These are phyloP conservation scores for Phaeoacremonium minimum DNA, from an alignment of 2,329 filamentous ascomycete species.

Conservation along the genomic window DNA sequence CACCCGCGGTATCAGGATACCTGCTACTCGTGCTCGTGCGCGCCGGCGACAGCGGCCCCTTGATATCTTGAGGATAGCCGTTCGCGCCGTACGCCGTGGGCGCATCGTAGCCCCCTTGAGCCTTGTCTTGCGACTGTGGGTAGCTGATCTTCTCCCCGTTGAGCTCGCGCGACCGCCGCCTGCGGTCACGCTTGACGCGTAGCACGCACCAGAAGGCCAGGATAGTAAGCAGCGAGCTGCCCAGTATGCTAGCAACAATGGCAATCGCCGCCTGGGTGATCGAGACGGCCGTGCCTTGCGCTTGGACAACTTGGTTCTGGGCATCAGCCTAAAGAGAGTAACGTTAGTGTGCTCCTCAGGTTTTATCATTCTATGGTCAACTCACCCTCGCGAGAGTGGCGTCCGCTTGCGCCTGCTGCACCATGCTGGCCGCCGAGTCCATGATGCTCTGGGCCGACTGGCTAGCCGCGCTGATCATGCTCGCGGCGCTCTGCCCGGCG, in stretches of 20 bases:
- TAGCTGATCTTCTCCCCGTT: slow-evolving; percentile 14
- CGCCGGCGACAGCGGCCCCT: slow-evolving; percentile 12
- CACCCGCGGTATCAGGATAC: slow-evolving; percentile 1
- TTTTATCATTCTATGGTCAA: slow-evolving; percentile 2
- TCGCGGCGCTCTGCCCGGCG: slow-evolving; percentile 17
- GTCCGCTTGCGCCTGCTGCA: slow-evolving; percentile 23
- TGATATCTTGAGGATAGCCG: slow-evolving; percentile 18
- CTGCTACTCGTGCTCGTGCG: slow-evolving; percentile 1
- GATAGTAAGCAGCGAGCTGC: slow-evolving; percentile 33
- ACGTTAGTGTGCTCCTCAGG: slow-evolving; percentile 3
- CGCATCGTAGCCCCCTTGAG: slow-evolving; percentile 9
- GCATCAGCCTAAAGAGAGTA: slow-evolving; percentile 19
- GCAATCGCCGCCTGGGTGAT: slow-evolving; percentile 35
- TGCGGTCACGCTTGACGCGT: slow-evolving; percentile 19
- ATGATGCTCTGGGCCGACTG: slow-evolving; percentile 14
- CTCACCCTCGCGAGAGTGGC: slow-evolving; percentile 22
- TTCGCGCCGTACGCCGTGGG: slow-evolving; percentile 3
- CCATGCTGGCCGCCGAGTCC: slow-evolving; percentile 17
- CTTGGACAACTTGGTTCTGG: slow-evolving; percentile 21
- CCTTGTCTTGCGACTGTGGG: slow-evolving; percentile 9
- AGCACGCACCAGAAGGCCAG: slow-evolving; percentile 28
- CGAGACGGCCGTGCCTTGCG: slow-evolving; percentile 32
- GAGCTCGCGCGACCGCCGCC: slow-evolving; percentile 7
- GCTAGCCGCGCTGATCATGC: slow-evolving; percentile 19
- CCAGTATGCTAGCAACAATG: slow-evolving; percentile 35